phyloP scores from a whole-genome alignment of 2,329 filamentous ascomycete genomes.

The Neobulgaria alba region DNA sequence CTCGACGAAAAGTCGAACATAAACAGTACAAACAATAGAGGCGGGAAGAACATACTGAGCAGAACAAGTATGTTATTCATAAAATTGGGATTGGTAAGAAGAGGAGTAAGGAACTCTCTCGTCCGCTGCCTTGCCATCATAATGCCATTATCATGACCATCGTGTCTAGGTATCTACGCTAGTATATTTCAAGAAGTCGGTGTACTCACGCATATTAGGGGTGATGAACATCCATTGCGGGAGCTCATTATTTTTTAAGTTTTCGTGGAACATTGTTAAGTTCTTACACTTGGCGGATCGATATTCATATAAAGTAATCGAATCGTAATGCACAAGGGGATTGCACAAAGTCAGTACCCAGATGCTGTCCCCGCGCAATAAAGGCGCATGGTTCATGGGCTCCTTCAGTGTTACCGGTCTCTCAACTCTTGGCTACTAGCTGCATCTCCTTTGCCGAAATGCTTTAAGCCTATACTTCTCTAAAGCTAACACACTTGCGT shows the following conservation, averaged over 20 bases:
- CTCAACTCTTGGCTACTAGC: no score
- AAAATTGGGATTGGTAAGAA: conserved; percentile 57
- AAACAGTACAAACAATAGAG: no score
- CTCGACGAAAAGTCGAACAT: conserved; percentile 62
- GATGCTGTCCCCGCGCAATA: no score
- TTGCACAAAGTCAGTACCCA: no score
- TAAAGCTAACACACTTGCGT: no score
- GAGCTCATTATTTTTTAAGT: conserved; percentile 53
- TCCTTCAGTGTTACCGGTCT: no score
- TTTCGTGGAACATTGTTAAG: conserved; percentile 57
- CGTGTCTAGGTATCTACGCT: no score
- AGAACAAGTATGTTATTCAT: conserved; percentile 44
- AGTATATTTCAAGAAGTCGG: background rate
- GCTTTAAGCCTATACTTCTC: no score
- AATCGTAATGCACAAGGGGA: conserved; percentile 55
- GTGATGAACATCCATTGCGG: conserved; percentile 69
- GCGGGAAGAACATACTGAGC: conserved; percentile 33
- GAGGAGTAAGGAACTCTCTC: conserved; percentile 59
- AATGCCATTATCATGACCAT: conserved; percentile 66
- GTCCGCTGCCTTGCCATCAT: conserved; percentile 61
- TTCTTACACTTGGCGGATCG: conserved; percentile 66
- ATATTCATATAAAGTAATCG: conserved; percentile 46
- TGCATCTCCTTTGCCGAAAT: no score
- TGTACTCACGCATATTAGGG: conserved; percentile 53
- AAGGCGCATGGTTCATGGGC: no score